Base-by-base conservation (phyloP, 805 yeast species). In the Yarrowia osloensis region DNA sequence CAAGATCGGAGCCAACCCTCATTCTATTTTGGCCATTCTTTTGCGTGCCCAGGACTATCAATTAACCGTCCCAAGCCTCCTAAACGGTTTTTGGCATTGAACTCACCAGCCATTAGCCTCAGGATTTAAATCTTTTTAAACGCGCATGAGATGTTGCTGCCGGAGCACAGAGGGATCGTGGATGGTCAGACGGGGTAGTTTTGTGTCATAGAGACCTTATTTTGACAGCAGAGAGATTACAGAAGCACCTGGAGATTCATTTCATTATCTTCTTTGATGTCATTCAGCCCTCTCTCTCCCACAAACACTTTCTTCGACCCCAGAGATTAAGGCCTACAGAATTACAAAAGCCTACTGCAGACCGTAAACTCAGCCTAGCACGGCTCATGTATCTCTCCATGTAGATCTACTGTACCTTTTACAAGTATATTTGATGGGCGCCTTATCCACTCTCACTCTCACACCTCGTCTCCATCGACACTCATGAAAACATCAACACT, bases 111-210 rank as follows among this genome's bases (percentile, higher is more conserved):
- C n/a, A n/a, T 28, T 49, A 28, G 19, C 28, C 26, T 50, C 22
- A 8, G n/a, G 19, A 21, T 52, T 52, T 35, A 24, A 54, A 22
- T 54, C 31, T 54, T 35, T 54, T 54, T 54, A 54, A 54, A 54
- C 61, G 61, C 61, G 61, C 61, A 54, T 35, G 61, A 50, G 54
- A 47, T 47, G 54, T 29, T 47, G 57, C 57, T 19, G 37, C 19
- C 31, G 49, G 26, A 40, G 15, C 24, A 40, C 26, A n/a, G 44
- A 39, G 11, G 22, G 11, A 39, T 13, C 17, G 19, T 28, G 31
- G 6, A 2, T 28, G 31, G n/a, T n/a, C n/a, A n/a, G n/a, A n/a
- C n/a, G n/a, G n/a, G n/a, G n/a, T n/a, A n/a, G n/a, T n/a, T n/a
- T n/a, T n/a, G n/a, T n/a, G n/a, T n/a, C n/a, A n/a, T n/a, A n/a